phyloP scores from a whole-genome alignment of 208 protist species.

The Hexamita inflata region DNA sequence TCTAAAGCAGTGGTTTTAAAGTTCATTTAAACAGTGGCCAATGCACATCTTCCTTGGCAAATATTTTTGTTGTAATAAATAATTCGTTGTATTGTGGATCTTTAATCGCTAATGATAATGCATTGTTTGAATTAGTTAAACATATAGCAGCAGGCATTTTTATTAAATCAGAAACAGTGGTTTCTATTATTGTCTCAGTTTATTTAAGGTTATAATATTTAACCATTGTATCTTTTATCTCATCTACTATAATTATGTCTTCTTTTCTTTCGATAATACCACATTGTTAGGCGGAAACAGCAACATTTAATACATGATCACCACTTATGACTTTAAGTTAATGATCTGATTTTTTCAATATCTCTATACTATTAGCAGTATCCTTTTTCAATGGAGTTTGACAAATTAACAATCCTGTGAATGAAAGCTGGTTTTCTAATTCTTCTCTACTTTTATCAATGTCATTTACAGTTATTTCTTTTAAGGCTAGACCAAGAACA shows the following conservation, averaged over 20 bases:
- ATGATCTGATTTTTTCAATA: background rate
- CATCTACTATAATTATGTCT: background rate
- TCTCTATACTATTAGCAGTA: background rate
- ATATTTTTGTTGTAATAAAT: background rate
- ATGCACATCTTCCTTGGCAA: constrained; percentile 13
- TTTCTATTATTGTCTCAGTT: background rate
- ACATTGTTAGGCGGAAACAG: background rate
- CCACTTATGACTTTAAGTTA: background rate
- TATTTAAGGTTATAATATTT: background rate
- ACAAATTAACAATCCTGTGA: constrained; percentile 9
- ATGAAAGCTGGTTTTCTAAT: background rate
- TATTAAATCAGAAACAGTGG: background rate
- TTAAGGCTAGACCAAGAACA: background rate
- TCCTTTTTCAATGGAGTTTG: background rate
- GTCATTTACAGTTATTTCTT: background rate
- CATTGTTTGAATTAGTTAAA: background rate
- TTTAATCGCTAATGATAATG: background rate
- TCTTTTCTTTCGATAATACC: background rate
- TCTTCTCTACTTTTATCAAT: background rate
- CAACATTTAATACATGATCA: constrained; percentile 16
- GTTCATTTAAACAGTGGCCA: constrained; percentile 18
- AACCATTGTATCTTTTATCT: background rate
- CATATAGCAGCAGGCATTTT: background rate
- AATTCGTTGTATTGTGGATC: background rate
- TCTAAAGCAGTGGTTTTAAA: constrained; percentile 15